These are phyloP conservation scores for Penicillium sclerotigenum DNA, from an alignment of 2,329 filamentous ascomycete species.

Conservation along the genomic window DNA sequence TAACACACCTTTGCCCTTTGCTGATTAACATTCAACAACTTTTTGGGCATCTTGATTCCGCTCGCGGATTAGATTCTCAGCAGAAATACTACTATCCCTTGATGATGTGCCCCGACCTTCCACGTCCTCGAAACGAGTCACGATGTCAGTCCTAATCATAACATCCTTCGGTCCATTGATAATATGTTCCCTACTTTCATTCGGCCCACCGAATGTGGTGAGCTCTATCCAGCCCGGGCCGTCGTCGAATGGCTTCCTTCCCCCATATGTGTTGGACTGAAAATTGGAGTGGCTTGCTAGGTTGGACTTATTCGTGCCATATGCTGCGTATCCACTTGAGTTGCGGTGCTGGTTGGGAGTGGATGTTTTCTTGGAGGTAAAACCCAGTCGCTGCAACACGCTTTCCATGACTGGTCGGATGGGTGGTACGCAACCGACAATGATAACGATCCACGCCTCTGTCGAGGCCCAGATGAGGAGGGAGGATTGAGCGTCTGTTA, in stretches of 20 bases:
- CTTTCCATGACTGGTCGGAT: conserved; percentile 16
- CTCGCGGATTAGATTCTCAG: not conserved
- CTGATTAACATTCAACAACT: not conserved
- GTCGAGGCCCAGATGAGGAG: conserved; percentile 22
- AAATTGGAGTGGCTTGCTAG: not conserved
- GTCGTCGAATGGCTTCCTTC: not conserved
- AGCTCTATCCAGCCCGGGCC: conserved; percentile 4
- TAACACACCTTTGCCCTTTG: not conserved
- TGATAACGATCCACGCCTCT: conserved; percentile 20
- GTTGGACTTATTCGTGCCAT: conserved; percentile 4
- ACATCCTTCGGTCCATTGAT: not conserved
- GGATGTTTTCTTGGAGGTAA: conserved; percentile 7
- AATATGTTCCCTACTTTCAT: conserved; percentile 7
- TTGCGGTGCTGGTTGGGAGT: not conserved
- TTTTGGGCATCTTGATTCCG: not conserved
- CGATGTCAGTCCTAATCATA: conserved; percentile 10
- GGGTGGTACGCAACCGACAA: conserved; percentile 20
- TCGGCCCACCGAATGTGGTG: not conserved
- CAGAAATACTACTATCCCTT: not conserved
- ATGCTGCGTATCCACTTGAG: not conserved
- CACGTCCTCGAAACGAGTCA: conserved; percentile 1
- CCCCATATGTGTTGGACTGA: not conserved
- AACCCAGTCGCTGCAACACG: conserved; percentile 9
- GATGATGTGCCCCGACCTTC: not conserved
- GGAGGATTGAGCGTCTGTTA: conserved; percentile 10